Evolutionary conservation across 2,329 filamentous ascomycete genomes (phyloP).

Genomic region (Fusarium sacchari): DNA sequence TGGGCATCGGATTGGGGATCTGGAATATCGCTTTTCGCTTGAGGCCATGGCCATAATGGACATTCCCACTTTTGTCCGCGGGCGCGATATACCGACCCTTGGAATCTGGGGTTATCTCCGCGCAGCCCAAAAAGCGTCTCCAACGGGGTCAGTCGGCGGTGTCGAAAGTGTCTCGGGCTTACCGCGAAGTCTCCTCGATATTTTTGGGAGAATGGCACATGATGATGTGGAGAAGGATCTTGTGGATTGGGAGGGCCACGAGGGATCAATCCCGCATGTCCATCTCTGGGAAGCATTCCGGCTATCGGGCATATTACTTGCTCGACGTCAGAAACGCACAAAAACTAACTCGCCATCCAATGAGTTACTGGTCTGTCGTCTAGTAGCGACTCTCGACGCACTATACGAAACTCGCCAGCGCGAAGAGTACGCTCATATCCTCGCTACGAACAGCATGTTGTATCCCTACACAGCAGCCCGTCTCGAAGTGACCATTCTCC

Average conservation of each 20-base stretch:
- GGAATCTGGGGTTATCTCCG: slow-evolving; percentile 25
- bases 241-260: slow-evolving; percentile 39
- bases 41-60: slow-evolving; percentile 38
- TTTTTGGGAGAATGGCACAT: slow-evolving; percentile 34
- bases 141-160: neutral
- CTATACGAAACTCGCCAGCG: slow-evolving; percentile 25
- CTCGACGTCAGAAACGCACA: slow-evolving; percentile 19
- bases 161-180: slow-evolving; percentile 43
- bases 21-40: slow-evolving; percentile 3
- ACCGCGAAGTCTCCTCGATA: slow-evolving; percentile 42
- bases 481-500: slow-evolving; percentile 39
- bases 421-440: slow-evolving; percentile 21
- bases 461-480: slow-evolving; percentile 43
- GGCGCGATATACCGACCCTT: slow-evolving; percentile 12
- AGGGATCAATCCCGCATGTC: slow-evolving; percentile 41
- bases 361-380: slow-evolving; percentile 37
- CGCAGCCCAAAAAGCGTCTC: neutral
- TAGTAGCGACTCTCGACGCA: slow-evolving; percentile 42
- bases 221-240: slow-evolving; percentile 30
- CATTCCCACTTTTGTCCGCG: slow-evolving; percentile 32
- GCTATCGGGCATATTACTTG: slow-evolving; percentile 37
- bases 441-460: slow-evolving; percentile 41
- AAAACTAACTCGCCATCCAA: neutral
- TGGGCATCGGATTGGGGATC: neutral
- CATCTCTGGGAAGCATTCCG: slow-evolving; percentile 46